Conservation (phyloP, 2,329 filamentous ascomycete genomes). For the Gremmenia infestans region DNA sequence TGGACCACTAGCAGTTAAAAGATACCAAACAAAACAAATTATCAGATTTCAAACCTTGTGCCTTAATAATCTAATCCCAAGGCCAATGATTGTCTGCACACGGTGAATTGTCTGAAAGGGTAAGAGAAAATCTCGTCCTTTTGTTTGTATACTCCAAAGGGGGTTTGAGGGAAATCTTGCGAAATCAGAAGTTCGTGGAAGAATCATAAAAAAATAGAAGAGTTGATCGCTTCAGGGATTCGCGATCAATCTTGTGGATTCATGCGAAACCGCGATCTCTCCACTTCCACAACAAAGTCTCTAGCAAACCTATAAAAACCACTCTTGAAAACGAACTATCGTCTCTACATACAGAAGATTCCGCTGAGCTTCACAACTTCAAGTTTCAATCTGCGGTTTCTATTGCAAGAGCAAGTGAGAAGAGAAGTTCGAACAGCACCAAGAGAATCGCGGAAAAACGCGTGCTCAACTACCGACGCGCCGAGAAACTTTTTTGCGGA, state of each 20-base stretch:
- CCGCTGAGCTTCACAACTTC: background rate
- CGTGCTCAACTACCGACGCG: slow-evolving; percentile 3
- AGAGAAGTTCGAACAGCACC: background rate
- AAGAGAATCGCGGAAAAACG: background rate
- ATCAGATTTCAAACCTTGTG: no score
- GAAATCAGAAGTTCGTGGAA: background rate
- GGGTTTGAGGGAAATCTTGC: background rate
- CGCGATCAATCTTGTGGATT: slow-evolving; percentile 18
- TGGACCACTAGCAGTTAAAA: no score
- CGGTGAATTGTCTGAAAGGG: no score
- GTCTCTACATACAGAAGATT: background rate
- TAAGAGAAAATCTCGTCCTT: no score
- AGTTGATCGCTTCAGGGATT: slow-evolving; percentile 2
- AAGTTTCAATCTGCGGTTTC: background rate
- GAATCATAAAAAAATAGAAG: background rate
- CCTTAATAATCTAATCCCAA: no score
- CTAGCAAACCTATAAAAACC: background rate
- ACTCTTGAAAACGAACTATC: background rate
- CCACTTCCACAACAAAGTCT: background rate
- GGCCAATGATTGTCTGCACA: no score
- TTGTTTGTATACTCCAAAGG: background rate
- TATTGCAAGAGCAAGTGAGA: background rate
- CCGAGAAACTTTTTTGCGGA: background rate
- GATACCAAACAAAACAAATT: no score
- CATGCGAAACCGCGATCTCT: slow-evolving; percentile 5